Conservation (phyloP, 2,329 filamentous ascomycete species). For the Clarireedia hainanense region DNA sequence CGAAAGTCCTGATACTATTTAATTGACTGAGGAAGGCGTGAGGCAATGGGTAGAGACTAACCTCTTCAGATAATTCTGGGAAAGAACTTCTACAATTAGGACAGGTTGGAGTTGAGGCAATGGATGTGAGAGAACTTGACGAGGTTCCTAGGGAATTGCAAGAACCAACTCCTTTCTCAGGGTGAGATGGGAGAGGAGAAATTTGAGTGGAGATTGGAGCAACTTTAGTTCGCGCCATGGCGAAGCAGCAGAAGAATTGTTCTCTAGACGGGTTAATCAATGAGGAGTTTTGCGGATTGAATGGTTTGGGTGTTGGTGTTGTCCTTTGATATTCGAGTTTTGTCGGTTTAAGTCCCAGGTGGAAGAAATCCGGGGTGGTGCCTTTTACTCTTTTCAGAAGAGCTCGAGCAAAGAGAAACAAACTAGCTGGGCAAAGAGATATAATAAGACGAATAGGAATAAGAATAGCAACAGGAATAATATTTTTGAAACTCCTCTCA, state of each 20-base stretch:
- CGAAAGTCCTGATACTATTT: conserved; percentile 20
- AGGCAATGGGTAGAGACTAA: conserved; percentile 1
- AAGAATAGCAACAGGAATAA: not conserved
- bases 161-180: conserved; percentile 5
- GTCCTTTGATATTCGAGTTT: not conserved
- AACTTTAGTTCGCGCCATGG: conserved; percentile 13
- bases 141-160: conserved; percentile 9
- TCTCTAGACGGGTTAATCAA: not conserved
- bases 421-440: not conserved
- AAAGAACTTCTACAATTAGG: conserved; percentile 10
- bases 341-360: conserved; percentile 1
- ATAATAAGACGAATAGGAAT: not conserved
- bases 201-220: conserved; percentile 8
- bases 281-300: not conserved
- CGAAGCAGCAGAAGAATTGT: conserved; percentile 1
- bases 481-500: too few species aligned
- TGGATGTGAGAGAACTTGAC: conserved; percentile 6
- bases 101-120: conserved; percentile 9
- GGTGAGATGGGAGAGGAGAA: not conserved
- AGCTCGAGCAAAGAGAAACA: not conserved
- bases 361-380: conserved; percentile 1
- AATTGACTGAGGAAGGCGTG: not conserved
- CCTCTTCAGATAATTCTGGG: conserved; percentile 6
- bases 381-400: not conserved
- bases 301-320: too few species aligned